Conservation (phyloP, 192 early-diverging fungal genomes). For the Coemansia biformis region DNA sequence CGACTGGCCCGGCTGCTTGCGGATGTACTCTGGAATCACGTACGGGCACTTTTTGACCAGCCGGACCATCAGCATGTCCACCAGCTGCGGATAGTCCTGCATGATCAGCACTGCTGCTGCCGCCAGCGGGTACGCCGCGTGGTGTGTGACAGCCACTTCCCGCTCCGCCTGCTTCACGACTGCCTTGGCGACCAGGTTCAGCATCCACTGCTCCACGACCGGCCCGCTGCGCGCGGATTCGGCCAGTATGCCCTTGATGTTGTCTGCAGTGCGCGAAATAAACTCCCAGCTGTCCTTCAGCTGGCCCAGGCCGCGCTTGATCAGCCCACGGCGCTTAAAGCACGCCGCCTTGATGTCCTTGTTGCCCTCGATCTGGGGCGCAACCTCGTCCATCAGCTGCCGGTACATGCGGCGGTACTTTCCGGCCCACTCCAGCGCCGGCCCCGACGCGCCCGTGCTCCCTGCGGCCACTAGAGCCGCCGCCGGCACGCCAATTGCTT, state of each 20-base stretch:
- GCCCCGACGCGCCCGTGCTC: background rate
- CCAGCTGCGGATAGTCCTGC: conserved; percentile 18
- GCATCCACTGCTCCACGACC: conserved; percentile 35
- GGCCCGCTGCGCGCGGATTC: conserved; percentile 9
- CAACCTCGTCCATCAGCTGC: conserved; percentile 18
- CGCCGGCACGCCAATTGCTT: too few species aligned
- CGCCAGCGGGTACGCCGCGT: conserved; percentile 35
- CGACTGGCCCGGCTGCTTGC: conserved; percentile 10
- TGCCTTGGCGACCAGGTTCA: conserved; percentile 40
- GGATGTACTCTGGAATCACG: conserved; percentile 28
- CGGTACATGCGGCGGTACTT: conserved; percentile 31
- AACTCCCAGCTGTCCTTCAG: conserved; percentile 42
- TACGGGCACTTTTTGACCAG: conserved; percentile 48
- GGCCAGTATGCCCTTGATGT: conserved; percentile 10
- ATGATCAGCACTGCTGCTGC: conserved; percentile 25
- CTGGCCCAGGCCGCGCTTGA: conserved; percentile 39
- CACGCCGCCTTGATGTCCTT: conserved; percentile 13
- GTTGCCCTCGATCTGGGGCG: conserved; percentile 14
- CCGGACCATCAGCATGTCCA: conserved; percentile 33
- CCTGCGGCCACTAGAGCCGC: too few species aligned
- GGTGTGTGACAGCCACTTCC: conserved; percentile 27
- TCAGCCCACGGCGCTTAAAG: conserved; percentile 33
- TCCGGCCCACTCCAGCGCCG: conserved; percentile 21
- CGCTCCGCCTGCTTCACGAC: conserved; percentile 44
- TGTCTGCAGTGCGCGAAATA: conserved; percentile 19